Evolutionary conservation across 2,329 filamentous ascomycete genomes (phyloP), one percentile per base, ranked within the genome.

Genomic region (Tolypocladium paradoxum): DNA sequence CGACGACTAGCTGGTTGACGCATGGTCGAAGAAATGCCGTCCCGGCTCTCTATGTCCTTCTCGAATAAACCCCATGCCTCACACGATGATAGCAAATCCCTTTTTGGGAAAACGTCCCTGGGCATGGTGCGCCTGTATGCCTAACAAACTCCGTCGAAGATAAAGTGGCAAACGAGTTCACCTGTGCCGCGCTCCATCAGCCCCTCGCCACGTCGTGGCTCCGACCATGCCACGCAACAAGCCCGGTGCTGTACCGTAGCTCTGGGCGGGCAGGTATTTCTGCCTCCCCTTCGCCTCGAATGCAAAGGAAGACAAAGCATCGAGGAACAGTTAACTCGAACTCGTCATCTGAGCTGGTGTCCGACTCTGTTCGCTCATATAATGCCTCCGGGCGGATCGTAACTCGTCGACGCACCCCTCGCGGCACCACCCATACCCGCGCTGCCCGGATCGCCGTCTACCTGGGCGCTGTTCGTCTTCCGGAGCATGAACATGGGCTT

Each of bases 401-500:
- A 82, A 27, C 71, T 72, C 27, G 69, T 70, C 20, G 70, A 69
- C 12, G 68, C 68, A 18, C 77, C 75, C 51, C 76, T 70, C 2
- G 68, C 64, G 7, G 73, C 71, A 27, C 68, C 69, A 33, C 70
- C 72, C 29, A 82, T 65, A 12, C 78, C 78, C 7, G 77, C 78
- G 57, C 78, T 81, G 18, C 78, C 78, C 11, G 77, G 77, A 1
- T 73, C 70, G 46, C 78, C 76, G 50, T 82, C 79, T 27, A 71
- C 71, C 50, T 72, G 72, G 11, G 77, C 76, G 38, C 75, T 76
- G 48, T 78, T 81, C 35, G 79, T 84, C 69, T 83, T 83, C 54
- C 93, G 77, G 53, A 99, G 75, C 93, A 99, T 99, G 65, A 99
- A 99, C 93, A 97, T 97, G 24, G 93, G 93, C 68, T 97, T 99